These are phyloP conservation scores for Starmerella bombi DNA, from an alignment of 805 yeast species.

Conservation along the genomic window DNA sequence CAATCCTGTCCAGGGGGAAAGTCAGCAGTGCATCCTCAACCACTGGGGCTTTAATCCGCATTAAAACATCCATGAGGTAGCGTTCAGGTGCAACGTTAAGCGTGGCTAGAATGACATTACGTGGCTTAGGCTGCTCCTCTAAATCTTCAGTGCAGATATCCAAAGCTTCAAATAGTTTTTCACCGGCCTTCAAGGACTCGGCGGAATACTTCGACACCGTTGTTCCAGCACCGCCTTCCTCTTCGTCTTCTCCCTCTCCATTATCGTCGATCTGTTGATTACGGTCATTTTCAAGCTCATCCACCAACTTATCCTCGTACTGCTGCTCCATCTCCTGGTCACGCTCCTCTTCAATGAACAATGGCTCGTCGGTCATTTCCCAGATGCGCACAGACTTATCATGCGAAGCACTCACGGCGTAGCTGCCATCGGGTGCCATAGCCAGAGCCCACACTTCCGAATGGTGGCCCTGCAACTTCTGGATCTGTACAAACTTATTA, in stretches of 20 bases:
- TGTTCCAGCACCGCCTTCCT: conserved; percentile 35
- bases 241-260: conserved; percentile 30
- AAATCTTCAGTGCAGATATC: conserved; percentile 69
- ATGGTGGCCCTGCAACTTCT: conserved; percentile 74
- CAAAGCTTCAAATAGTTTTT: conserved; percentile 78
- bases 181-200: conserved; percentile 91
- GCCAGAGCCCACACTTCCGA: conserved; percentile 89
- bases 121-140: conserved; percentile 28
- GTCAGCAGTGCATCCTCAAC: conserved; percentile 86
- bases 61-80: conserved; percentile 60
- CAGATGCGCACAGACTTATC: conserved; percentile 90
- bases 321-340: conserved; percentile 91
- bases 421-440: conserved; percentile 53
- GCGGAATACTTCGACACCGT: conserved; percentile 69
- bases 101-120: conserved; percentile 63
- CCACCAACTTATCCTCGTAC: conserved; percentile 68
- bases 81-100: conserved; percentile 57
- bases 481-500: conserved; percentile 87
- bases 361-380: conserved; percentile 86
- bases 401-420: conserved; percentile 73
- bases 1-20: conserved; percentile 73
- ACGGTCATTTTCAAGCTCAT: conserved; percentile 34
- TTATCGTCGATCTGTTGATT: conserved; percentile 28
- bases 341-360: conserved; percentile 92
- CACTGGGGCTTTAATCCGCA: conserved; percentile 66